Percentiles rank a stretch among this genome's conserved stretches.
Conservation (phyloP, 176 grass and related monocot genomes). For the Juncus effusus region DNA sequence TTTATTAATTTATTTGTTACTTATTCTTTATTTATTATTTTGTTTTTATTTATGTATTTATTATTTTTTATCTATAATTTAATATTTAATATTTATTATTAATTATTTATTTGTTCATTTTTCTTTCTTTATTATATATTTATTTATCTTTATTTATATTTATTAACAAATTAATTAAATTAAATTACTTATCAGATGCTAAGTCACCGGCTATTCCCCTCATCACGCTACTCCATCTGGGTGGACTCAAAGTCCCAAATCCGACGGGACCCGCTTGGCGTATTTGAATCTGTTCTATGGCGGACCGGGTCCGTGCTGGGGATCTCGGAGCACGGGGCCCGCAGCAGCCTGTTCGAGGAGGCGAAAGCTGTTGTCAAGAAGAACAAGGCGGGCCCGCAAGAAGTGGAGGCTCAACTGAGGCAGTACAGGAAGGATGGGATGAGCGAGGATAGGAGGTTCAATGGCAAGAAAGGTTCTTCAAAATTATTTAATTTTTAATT, state of each 20-base stretch:
- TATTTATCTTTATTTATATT: too few species aligned
- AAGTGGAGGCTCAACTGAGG: slow-evolving; percentile 74
- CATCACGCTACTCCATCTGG: slow-evolving; percentile 84
- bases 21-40: too few species aligned
- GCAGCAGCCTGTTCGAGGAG: slow-evolving; percentile 85
- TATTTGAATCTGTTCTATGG: slow-evolving; percentile 75
- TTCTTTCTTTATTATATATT: too few species aligned
- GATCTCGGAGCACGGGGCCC: slow-evolving; percentile 85
- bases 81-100: too few species aligned
- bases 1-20: too few species aligned
- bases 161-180: too few species aligned
- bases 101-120: too few species aligned
- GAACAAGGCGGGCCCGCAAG: slow-evolving; percentile 85
- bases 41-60: too few species aligned
- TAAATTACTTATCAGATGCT: too few species aligned
- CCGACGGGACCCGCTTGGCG: slow-evolving; percentile 71
- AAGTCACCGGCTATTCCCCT: slow-evolving; percentile 85
- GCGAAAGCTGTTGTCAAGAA: slow-evolving; percentile 84
- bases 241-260: slow-evolving; percentile 98
- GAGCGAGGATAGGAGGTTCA: slow-evolving; percentile 65
- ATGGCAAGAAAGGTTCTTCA: slow-evolving; percentile 75
- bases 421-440: slow-evolving; percentile 73
- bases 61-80: too few species aligned
- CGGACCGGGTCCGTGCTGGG: slow-evolving; percentile 76
- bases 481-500: too few species aligned